These are phyloP conservation scores for Helicocarpus griseus DNA, from an alignment of 2,329 filamentous ascomycete genomes.

Conservation along the genomic window DNA sequence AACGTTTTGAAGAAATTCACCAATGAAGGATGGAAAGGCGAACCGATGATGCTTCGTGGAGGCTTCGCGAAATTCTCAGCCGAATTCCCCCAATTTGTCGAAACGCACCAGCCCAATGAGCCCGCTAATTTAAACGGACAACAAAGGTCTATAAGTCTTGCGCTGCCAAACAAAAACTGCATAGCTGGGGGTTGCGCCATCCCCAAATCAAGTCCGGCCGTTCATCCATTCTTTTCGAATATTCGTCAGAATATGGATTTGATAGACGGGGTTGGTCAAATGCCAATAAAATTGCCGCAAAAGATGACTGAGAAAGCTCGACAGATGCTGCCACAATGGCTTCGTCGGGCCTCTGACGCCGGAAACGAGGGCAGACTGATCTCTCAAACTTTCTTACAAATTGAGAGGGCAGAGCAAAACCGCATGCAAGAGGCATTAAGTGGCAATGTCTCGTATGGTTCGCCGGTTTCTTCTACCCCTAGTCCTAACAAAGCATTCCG, in stretches of 20 bases:
- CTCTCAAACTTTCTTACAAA: constrained; percentile 70
- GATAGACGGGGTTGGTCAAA: constrained; percentile 82
- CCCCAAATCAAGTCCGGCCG: constrained; percentile 55
- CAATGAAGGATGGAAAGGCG: constrained; percentile 69
- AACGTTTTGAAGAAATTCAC: constrained; percentile 93
- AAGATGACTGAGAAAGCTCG: constrained; percentile 39
- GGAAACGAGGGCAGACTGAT: constrained; percentile 69
- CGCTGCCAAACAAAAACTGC: constrained; percentile 33
- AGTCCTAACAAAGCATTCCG: constrained; percentile 45
- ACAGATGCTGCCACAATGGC: constrained; percentile 62
- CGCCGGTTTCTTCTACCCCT: constrained; percentile 31
- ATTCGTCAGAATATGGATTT: constrained; percentile 96
- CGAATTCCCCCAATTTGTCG: constrained; percentile 56
- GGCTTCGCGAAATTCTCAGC: constrained; percentile 68
- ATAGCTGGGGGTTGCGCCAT: constrained; percentile 75
- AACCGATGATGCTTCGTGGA: constrained; percentile 65
- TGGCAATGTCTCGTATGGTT: constrained; percentile 48
- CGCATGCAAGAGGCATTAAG: constrained; percentile 82
- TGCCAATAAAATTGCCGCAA: constrained; percentile 50
- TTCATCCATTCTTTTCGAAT: constrained; percentile 89
- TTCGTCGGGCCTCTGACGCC: constrained; percentile 56
- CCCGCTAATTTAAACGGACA: constrained; percentile 17
- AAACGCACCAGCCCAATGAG: constrained; percentile 33
- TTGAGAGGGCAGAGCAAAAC: constrained; percentile 76
- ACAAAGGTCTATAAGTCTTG: constrained; percentile 41